phyloP scores from a whole-genome alignment of 73 alveolate genomes.

The Paramecium sonneborni region DNA sequence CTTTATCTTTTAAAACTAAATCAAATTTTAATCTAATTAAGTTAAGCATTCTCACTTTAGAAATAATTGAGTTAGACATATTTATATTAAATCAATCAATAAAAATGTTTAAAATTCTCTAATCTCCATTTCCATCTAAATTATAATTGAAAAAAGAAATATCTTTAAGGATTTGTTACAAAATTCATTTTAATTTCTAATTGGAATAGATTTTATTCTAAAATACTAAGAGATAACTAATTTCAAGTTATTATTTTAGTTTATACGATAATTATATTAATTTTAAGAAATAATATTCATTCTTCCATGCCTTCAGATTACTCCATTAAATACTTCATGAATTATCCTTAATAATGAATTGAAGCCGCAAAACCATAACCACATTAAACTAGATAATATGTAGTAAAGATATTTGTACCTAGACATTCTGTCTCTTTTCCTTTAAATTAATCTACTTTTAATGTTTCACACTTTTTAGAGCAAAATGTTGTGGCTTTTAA shows the following conservation, averaged over 20 bases:
- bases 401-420: background rate
- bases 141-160: no score
- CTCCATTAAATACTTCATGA: constrained; percentile 12
- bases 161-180: no score
- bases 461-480: background rate
- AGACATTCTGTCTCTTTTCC: constrained; percentile 13
- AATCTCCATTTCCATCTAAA: no score
- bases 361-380: background rate
- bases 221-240: background rate
- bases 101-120: no score
- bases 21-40: no score
- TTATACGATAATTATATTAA: background rate
- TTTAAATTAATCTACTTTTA: background rate
- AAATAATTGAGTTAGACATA: no score
- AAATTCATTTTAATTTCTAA: no score
- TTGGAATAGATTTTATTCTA: no score
- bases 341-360: background rate
- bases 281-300: background rate
- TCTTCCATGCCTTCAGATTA: background rate
- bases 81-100: no score
- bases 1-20: no score
- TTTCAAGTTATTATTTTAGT: background rate
- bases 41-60: no score
- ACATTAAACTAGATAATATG: background rate
- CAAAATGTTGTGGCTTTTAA: constrained; percentile 24